phyloP scores from a whole-genome alignment of 169 alveolate genomes.

The Plasmodium yoelii region DNA sequence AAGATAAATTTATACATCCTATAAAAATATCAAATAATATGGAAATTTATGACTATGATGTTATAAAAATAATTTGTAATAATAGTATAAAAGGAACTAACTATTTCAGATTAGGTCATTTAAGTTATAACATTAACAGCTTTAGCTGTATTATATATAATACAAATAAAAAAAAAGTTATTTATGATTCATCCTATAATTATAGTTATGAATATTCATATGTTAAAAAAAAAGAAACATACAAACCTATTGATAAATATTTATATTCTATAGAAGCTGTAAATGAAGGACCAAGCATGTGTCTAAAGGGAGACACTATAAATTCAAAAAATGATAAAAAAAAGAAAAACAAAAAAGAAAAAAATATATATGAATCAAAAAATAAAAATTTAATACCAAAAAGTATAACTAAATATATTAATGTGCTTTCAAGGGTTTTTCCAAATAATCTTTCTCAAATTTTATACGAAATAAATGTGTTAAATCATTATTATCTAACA shows the following conservation, averaged over 20 bases:
- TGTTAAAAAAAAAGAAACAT: conserved; percentile 62
- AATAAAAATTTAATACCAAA: conserved; percentile 19
- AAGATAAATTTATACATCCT: conserved; percentile 25
- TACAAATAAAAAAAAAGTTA: conserved; percentile 46
- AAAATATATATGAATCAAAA: background rate
- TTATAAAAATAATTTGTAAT: conserved; percentile 65
- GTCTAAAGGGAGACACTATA: conserved; percentile 17
- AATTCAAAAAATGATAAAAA: background rate
- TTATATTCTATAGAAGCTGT: conserved; percentile 38
- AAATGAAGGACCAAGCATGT: conserved; percentile 57
- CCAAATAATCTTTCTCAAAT: conserved; percentile 20
- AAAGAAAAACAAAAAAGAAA: conserved; percentile 13
- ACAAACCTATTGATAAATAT: conserved; percentile 60
- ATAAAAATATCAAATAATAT: conserved; percentile 53
- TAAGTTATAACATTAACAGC: conserved; percentile 54
- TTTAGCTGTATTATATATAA: conserved; percentile 70
- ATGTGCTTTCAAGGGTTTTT: conserved; percentile 14
- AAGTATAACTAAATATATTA: conserved; percentile 29
- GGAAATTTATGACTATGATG: conserved; percentile 61
- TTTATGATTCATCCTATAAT: conserved; percentile 67
- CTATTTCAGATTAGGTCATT: conserved; percentile 40
- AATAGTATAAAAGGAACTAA: conserved; percentile 51
- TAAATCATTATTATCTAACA: conserved; percentile 59
- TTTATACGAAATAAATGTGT: conserved; percentile 56
- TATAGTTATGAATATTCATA: conserved; percentile 62